Base-by-base conservation (phyloP, 441 rosid species). In the Erodium trifolium region DNA sequence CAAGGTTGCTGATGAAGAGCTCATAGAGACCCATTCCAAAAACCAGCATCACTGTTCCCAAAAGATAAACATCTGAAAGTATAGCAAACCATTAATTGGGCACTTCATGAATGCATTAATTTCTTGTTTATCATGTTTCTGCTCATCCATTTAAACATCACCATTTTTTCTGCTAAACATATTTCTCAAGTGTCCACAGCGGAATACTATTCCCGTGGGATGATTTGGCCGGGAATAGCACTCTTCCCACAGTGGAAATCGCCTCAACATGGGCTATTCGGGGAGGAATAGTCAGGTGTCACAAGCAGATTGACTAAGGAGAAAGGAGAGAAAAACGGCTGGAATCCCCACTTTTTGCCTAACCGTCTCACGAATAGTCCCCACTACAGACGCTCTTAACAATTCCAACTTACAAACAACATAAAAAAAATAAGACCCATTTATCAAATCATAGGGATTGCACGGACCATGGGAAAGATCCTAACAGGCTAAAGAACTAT, bases 21-120 rank as follows among this genome's bases (percentile, higher is more conserved):
- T 93, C 97, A 62, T 91, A 88, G 31, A 93, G 88, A 67, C 96
- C 97, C 96, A 87, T 82, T 65, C 96, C 97, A 66, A 93, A 89
- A n/a, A 93, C 99, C 73, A 93, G 82, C 99, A 93, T 93, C 57
- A 93, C 96, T 9, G 97, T 93, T 78, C 99, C 99, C 67, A 89
- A 65, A 47, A 91, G 96, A 78, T 93, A 93, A 31, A 85, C 82
- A 89, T 93, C 96, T 91, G 78, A 37, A 39, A 62, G 23, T 14
- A 57, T 47, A 64, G 45, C 13, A 1, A 64, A 64, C 9, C 5
- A 4, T 23, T 12, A 63, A 29, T 62, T 12, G 29, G 39, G 23
- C 7, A 27, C 41, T 29, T 9, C 18, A 18, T 17, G 60, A 53
- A 53, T 53, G 18, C 29, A 57, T 57, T 17, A 12, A 18, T 57